A percentile compares a stretch with the other conserved stretches of the same genome.
These are phyloP conservation scores for Priceomyces medius DNA, from an alignment of 805 yeast genomes.

Conservation along the genomic window DNA sequence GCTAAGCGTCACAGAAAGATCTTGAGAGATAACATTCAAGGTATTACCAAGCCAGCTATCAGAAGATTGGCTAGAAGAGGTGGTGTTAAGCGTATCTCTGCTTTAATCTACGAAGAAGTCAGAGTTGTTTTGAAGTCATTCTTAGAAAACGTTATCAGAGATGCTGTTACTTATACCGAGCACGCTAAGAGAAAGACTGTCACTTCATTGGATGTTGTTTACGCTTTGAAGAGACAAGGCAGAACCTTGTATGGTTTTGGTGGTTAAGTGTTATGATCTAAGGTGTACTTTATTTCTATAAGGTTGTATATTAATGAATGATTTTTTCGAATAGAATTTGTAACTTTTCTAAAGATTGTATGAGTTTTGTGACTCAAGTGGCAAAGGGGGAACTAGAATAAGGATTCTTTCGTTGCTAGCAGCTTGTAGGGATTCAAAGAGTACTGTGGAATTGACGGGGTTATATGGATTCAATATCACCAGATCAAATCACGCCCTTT, in stretches of 20 bases:
- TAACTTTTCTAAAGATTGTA: too few relatives aligned
- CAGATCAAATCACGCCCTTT: too few relatives aligned
- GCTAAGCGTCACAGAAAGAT: constrained; percentile 99
- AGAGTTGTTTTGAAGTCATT: constrained; percentile 94
- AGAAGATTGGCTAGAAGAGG: constrained; percentile 99
- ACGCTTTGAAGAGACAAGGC: constrained; percentile 99
- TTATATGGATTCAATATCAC: too few relatives aligned
- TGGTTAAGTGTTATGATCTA: constrained; percentile 57
- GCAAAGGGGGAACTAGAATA: too few relatives aligned
- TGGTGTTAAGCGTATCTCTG: constrained; percentile 99
- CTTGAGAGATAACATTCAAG: constrained; percentile 98
- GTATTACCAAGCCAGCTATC: constrained; percentile 99
- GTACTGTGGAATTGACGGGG: too few relatives aligned
- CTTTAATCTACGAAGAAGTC: constrained; percentile 97
- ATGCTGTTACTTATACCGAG: constrained; percentile 98
- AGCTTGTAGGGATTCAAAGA: too few relatives aligned
- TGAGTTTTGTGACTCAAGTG: too few relatives aligned
- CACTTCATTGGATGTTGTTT: constrained; percentile 96
- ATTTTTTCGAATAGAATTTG: too few relatives aligned
- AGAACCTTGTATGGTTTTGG: constrained; percentile 99
- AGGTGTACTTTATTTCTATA: constrained; percentile 6
- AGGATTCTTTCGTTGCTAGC: too few relatives aligned
- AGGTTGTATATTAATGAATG: constrained; percentile 6
- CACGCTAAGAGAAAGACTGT: constrained; percentile 99
- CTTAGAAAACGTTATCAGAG: constrained; percentile 97